Evolutionary conservation across 108 stramenopile genomes (phyloP).

Genomic region (Cyclotella kingstonii): DNA sequence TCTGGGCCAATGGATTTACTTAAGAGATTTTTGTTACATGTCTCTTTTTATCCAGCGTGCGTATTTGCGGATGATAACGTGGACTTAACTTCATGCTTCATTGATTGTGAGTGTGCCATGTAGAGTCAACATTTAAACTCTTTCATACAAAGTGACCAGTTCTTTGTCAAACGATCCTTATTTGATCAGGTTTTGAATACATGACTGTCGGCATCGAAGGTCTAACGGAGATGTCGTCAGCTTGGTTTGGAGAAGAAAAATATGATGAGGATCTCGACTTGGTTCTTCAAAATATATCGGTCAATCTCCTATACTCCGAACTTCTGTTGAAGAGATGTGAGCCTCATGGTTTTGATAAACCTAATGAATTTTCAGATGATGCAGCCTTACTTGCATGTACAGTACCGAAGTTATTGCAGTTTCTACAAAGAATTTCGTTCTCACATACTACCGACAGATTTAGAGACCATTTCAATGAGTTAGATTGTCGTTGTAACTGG

Average conservation of each 20-base stretch:
- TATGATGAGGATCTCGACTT: neutral
- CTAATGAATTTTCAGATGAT: constrained; percentile 53
- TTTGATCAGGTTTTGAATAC: constrained; percentile 30
- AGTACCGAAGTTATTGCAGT: constrained; percentile 55
- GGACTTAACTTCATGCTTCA: constrained; percentile 50
- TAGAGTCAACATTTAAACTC: neutral
- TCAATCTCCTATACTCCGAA: constrained; percentile 74
- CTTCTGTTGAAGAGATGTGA: constrained; percentile 67
- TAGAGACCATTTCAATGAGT: constrained; percentile 11
- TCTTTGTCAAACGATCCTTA: neutral
- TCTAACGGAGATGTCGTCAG: neutral
- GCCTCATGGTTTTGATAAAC: constrained; percentile 20
- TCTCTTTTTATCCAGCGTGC: constrained; percentile 52
- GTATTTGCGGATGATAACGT: constrained; percentile 53
- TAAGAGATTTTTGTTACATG: constrained; percentile 52
- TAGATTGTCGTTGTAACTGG: constrained; percentile 67
- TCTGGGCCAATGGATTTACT: constrained; percentile 66
- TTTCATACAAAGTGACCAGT: neutral
- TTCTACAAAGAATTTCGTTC: constrained; percentile 20
- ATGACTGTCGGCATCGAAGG: constrained; percentile 2
- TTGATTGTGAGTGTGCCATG: constrained; percentile 53
- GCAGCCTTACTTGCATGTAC: constrained; percentile 40
- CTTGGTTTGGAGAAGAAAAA: constrained; percentile 25
- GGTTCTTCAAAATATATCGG: constrained; percentile 49
- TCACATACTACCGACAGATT: neutral